Conservation (phyloP, 139 green algal species). For the Micromonas pusilla region DNA sequence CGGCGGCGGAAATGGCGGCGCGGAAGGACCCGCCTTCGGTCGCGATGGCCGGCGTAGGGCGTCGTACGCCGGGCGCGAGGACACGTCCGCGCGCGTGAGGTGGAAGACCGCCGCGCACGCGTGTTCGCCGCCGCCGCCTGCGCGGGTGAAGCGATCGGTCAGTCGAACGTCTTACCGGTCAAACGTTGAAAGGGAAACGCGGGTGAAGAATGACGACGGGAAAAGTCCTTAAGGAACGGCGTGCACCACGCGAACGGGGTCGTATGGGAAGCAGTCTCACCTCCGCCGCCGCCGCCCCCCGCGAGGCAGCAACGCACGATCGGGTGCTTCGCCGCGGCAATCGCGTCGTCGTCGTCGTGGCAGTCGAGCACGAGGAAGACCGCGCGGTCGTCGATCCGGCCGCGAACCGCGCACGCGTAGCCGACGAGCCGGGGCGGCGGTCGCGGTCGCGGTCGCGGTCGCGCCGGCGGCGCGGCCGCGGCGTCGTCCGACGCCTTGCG, state of each 20-base stretch:
- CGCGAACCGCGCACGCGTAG: not conserved
- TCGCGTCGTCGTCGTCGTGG: not conserved
- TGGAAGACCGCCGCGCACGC: not conserved
- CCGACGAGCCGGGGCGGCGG: conserved; percentile 1
- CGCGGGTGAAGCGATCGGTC: too few species aligned
- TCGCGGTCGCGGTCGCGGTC: not conserved
- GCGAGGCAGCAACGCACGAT: not conserved
- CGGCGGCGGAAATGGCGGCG: not conserved
- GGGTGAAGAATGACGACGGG: too few species aligned
- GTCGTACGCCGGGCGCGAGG: not conserved
- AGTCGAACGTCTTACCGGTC: too few species aligned
- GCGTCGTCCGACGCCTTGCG: too few species aligned
- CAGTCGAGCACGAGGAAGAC: not conserved
- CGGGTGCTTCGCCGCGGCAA: not conserved
- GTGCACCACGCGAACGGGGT: too few species aligned
- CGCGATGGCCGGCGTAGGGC: not conserved
- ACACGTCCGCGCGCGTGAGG: not conserved
- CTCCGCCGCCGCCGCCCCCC: too few species aligned
- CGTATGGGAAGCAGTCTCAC: too few species aligned
- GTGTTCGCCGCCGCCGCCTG: too few species aligned
- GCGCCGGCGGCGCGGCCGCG: too few species aligned
- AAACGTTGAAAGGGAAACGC: too few species aligned
- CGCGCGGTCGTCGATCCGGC: not conserved
- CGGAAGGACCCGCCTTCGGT: not conserved
- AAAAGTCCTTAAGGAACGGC: too few species aligned